Percentiles rank a stretch among this genome's conserved stretches.
Conservation (phyloP, 2,329 filamentous ascomycete genomes). For the Phaeomoniella chlamydospora region DNA sequence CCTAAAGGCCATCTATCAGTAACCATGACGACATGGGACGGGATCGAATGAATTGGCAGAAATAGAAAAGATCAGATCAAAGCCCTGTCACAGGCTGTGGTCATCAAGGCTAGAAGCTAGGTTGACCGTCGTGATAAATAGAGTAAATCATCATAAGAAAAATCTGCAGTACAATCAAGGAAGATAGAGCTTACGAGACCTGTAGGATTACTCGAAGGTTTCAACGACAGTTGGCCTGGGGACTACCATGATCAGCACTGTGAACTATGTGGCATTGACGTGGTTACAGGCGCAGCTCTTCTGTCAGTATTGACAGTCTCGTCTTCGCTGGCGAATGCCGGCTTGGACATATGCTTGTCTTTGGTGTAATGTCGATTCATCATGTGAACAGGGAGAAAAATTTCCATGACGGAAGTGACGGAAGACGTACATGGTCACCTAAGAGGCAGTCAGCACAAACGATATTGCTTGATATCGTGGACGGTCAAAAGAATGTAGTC, state of each 20-base stretch:
- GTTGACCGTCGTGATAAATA: slow-evolving; percentile 76
- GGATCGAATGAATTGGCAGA: no score
- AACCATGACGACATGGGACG: no score
- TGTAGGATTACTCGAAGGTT: not conserved
- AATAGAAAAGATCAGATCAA: slow-evolving; percentile 27
- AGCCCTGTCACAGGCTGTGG: slow-evolving; percentile 62
- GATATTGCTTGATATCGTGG: slow-evolving; percentile 2
- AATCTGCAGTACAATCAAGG: slow-evolving; percentile 6
- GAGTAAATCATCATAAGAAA: slow-evolving; percentile 51
- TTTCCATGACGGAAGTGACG: slow-evolving; percentile 12
- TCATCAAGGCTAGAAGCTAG: slow-evolving; percentile 70
- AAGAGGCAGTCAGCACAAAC: slow-evolving; percentile 3
- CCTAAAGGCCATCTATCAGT: no score
- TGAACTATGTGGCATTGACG: not conserved
- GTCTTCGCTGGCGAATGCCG: slow-evolving; percentile 28
- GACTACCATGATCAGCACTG: not conserved
- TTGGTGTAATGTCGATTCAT: slow-evolving; percentile 69
- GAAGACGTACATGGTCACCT: slow-evolving; percentile 10
- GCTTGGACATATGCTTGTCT: slow-evolving; percentile 99
- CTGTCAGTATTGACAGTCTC: slow-evolving; percentile 29
- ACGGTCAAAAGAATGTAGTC: slow-evolving; percentile 5
- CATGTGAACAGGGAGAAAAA: slow-evolving; percentile 35
- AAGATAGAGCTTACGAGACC: slow-evolving; percentile 4
- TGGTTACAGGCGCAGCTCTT: not conserved
- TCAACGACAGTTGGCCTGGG: not conserved